Evolutionary conservation across 257 asterid species (phyloP).

Genomic region (Cynanchum wilfordii): DNA sequence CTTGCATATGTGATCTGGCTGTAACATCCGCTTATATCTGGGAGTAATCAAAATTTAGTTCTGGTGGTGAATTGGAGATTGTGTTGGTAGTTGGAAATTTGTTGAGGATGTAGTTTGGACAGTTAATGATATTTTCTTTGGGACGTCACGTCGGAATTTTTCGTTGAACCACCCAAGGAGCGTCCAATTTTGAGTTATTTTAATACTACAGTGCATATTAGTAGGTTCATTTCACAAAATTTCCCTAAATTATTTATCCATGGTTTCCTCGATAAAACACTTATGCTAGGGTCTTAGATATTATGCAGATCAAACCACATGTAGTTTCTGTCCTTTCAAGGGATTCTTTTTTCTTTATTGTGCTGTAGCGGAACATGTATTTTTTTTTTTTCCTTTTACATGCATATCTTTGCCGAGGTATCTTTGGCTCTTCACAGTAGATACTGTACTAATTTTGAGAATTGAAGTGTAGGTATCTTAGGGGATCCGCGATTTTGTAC

Average conservation of each 20-base stretch:
- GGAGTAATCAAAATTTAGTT: not conserved
- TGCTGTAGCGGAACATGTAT: not conserved
- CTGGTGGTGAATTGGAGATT: not conserved
- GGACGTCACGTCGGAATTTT: not conserved
- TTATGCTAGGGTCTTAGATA: not conserved
- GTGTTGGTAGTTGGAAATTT: slow-evolving; percentile 6
- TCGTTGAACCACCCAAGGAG: not conserved
- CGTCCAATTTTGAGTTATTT: not conserved
- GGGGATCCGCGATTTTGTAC: not conserved
- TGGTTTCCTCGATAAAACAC: not conserved
- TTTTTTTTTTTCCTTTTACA: not conserved
- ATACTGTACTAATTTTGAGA: not conserved
- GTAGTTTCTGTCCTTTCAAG: not conserved
- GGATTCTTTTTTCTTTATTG: not conserved
- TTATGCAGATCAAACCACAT: not conserved
- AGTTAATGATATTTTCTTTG: not conserved
- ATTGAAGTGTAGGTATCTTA: not conserved
- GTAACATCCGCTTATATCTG: not conserved
- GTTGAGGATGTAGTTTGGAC: slow-evolving; percentile 7
- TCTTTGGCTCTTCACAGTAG: not conserved
- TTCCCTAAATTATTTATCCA: not conserved
- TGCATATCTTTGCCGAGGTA: not conserved
- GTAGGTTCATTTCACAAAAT: not conserved
- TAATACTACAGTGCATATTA: not conserved
- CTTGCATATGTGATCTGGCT: too few relatives aligned